Evolutionary conservation across 2,329 filamentous ascomycete species (phyloP).

Genomic region (Aspergillus phoenicis): DNA sequence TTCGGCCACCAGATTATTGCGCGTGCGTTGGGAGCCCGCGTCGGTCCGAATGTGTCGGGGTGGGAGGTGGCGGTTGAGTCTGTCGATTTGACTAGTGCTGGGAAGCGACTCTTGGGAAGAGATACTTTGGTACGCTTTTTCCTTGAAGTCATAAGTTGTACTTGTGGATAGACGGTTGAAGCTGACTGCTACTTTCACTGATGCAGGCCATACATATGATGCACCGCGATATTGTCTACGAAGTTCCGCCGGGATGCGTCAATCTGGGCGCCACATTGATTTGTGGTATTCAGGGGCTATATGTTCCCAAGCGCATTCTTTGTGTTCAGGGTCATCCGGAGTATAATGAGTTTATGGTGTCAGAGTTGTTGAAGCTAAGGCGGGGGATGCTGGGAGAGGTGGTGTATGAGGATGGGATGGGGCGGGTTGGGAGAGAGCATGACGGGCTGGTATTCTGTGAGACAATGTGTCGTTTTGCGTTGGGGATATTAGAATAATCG

Average conservation of each 20-base stretch:
- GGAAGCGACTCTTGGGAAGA: conserved; percentile 43
- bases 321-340: conserved; percentile 55
- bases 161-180: not conserved
- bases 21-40: conserved; percentile 42
- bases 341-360: conserved; percentile 44
- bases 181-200: not conserved
- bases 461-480: conserved; percentile 15
- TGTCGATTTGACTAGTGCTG: conserved; percentile 44
- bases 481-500: not conserved
- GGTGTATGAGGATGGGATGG: conserved; percentile 25
- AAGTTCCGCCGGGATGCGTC: conserved; percentile 43
- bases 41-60: conserved; percentile 44
- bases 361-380: conserved; percentile 31
- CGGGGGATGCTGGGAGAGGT: conserved; percentile 28
- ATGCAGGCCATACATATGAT: conserved; percentile 46
- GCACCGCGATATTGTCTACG: conserved; percentile 51
- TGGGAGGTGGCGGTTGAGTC: conserved; percentile 53
- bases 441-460: conserved; percentile 26
- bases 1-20: conserved; percentile 56
- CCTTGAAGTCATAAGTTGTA: too few species aligned
- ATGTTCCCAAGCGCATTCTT: conserved; percentile 43
- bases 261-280: conserved; percentile 47
- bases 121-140: conserved; percentile 28
- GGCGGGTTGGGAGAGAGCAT: conserved; percentile 22
- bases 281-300: conserved; percentile 51